Base-by-base conservation (phyloP, 352 stramenopile species). In the Phytophthora melonis region DNA sequence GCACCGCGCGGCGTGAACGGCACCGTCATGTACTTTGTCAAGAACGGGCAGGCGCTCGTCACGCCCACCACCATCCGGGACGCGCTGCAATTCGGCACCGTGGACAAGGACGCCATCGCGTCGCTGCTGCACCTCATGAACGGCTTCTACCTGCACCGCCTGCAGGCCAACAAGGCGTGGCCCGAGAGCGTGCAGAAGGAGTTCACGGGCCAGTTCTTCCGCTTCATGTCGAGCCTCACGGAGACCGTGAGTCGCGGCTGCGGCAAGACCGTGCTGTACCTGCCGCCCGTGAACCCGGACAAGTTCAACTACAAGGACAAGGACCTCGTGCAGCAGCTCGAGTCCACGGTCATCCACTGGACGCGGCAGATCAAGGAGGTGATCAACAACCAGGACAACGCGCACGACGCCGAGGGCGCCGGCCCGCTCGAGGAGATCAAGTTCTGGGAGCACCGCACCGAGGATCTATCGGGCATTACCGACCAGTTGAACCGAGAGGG, bases 321-420 rank as follows among this genome's bases (percentile, higher is more conserved):
- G 78, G 97, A 99, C 55, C 77, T 98, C 19, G 88, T 98, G 45
- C 95, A 99, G 78, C 94, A 98, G 58, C 78, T 99, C n/a, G 96
- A 99, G 73, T 98, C 90, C 32, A 98, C 94, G 0, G 95, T 99
- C 7, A 99, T 99, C 69, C 94, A 98, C 75, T 99, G 97, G 97
- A 99, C 97, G 27, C 79, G 96, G 3, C 97, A 99, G 73, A 99
- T 99, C 72, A 99, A 99, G 70, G 95, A 98, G 64, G 94, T 99
- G 21, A 94, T 98, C 45, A 98, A 98, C 75, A 98, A 97, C 73
- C 94, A 99, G 63, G 92, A 98, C 77, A 98, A 97, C 45, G 90
- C 85, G 0, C 87, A 97, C 59, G 91, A 98, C 58, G 88, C 90
- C 0, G 96, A 99, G 66, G 95, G 87, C 3, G 88, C 93, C 1